A percentile compares a stretch with the other conserved stretches of the same genome.
Conservation (phyloP, 768 basidiomycete species). For the Tylopilus sp. region DNA sequence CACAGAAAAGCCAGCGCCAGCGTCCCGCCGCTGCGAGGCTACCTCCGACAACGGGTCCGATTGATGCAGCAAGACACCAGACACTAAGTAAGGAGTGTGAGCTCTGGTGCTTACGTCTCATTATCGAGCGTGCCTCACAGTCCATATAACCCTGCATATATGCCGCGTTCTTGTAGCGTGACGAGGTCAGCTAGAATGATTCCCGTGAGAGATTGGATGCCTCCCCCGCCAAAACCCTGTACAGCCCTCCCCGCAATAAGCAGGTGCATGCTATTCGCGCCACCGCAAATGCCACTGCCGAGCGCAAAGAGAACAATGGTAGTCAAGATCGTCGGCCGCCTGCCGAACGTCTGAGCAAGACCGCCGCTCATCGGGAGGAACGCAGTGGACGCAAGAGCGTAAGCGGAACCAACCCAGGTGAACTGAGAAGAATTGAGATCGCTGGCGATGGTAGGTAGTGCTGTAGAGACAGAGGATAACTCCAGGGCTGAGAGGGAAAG, state of each 20-base stretch:
- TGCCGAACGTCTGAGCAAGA: constrained; percentile 40
- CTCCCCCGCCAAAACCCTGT: constrained; percentile 42
- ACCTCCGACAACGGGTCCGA: constrained; percentile 39
- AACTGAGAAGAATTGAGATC: neutral
- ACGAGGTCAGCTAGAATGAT: constrained; percentile 48
- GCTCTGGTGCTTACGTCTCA: neutral
- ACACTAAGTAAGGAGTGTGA: constrained; percentile 8
- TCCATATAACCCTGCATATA: constrained; percentile 36
- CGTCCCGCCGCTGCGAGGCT: constrained; percentile 27
- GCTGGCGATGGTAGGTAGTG: neutral
- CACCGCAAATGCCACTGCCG: constrained; percentile 43
- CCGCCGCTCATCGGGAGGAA: constrained; percentile 40
- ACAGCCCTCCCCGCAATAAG: constrained; percentile 42
- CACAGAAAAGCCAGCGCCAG: constrained; percentile 45
- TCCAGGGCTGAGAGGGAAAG: neutral
- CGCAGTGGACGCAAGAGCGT: constrained; percentile 38
- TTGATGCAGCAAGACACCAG: constrained; percentile 35
- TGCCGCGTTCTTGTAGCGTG: constrained; percentile 43
- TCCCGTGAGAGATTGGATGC: constrained; percentile 34
- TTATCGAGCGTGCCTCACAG: constrained; percentile 23
- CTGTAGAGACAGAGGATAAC: neutral
- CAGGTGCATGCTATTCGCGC: constrained; percentile 38
- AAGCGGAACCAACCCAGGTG: constrained; percentile 44
- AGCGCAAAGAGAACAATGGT: constrained; percentile 37
- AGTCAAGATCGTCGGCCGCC: constrained; percentile 31